Evolutionary conservation across 169 alveolate genomes (phyloP).

Genomic region (Blepharisma undulans): DNA sequence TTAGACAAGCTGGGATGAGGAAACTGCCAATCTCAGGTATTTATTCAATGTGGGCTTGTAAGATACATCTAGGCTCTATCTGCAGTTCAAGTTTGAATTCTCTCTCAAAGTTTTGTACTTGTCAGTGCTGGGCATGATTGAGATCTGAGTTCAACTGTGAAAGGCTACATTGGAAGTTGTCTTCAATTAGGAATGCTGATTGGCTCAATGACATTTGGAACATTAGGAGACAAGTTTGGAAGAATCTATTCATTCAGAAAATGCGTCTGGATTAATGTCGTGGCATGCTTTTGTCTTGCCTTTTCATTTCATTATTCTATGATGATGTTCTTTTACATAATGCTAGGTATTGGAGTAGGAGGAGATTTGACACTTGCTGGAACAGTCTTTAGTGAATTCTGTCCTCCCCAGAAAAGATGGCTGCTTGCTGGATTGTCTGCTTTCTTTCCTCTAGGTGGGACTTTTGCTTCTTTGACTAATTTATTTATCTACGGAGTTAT

Average conservation of each 20-base stretch:
- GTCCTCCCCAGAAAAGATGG: conserved; percentile 15
- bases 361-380: conserved; percentile 35
- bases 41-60: conserved; percentile 8
- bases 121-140: neutral
- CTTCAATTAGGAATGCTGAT: neutral
- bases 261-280: neutral
- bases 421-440: neutral
- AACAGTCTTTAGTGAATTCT: neutral
- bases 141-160: neutral
- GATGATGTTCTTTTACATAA: neutral
- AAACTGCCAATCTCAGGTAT: neutral
- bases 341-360: conserved; percentile 21
- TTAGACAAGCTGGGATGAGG: conserved; percentile 33
- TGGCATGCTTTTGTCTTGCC: neutral
- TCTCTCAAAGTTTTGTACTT: neutral
- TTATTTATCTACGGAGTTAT: neutral
- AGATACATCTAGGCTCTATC: neutral
- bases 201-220: conserved; percentile 7
- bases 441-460: neutral
- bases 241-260: neutral
- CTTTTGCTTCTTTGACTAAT: neutral
- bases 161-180: neutral
- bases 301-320: neutral
- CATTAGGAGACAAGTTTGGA: conserved; percentile 17
- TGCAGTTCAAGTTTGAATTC: neutral